These are phyloP conservation scores for Colletotrichum paranaense DNA, from an alignment of 2,329 filamentous ascomycete species.

Conservation along the genomic window DNA sequence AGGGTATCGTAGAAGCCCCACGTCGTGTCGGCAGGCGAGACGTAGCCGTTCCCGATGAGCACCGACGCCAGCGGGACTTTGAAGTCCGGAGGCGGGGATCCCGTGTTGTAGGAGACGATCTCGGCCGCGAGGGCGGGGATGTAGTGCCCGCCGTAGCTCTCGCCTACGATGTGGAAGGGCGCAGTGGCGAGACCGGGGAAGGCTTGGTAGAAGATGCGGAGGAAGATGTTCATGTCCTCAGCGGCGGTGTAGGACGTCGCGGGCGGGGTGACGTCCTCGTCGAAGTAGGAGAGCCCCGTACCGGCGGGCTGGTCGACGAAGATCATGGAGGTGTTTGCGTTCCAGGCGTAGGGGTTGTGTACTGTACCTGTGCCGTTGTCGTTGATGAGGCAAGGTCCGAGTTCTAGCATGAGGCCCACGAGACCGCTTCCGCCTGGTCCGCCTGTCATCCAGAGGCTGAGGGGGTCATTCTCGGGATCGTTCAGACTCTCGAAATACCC, in stretches of 20 bases:
- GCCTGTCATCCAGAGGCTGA: slow-evolving; percentile 70
- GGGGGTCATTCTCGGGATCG: slow-evolving; percentile 42
- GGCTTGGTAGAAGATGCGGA: slow-evolving; percentile 58
- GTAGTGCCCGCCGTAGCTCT: slow-evolving; percentile 62
- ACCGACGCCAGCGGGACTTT: slow-evolving; percentile 56
- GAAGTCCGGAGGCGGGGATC: slow-evolving; percentile 49
- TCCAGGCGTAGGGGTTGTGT: slow-evolving; percentile 37
- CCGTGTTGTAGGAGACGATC: slow-evolving; percentile 55
- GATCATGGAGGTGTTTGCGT: slow-evolving; percentile 47
- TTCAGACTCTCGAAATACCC: slow-evolving; percentile 44
- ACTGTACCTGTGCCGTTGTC: slow-evolving; percentile 27
- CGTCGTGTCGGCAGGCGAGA: slow-evolving; percentile 39
- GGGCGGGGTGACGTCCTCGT: slow-evolving; percentile 40
- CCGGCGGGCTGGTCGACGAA: slow-evolving; percentile 66
- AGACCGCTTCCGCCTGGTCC: slow-evolving; percentile 68
- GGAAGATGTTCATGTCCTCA: slow-evolving; percentile 59
- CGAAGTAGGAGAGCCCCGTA: slow-evolving; percentile 64
- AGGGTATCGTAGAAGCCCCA: slow-evolving; percentile 38
- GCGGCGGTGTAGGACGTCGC: slow-evolving; percentile 54
- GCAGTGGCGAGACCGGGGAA: slow-evolving; percentile 52
- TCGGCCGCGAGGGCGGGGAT: slow-evolving; percentile 55
- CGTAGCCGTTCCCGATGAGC: slow-evolving; percentile 58
- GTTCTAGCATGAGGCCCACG: slow-evolving; percentile 39
- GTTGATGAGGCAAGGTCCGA: slow-evolving; percentile 36
- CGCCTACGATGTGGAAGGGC: slow-evolving; percentile 59